Base-by-base conservation (phyloP, 345 rosid genomes). In the Eucalyptus decipiens region DNA sequence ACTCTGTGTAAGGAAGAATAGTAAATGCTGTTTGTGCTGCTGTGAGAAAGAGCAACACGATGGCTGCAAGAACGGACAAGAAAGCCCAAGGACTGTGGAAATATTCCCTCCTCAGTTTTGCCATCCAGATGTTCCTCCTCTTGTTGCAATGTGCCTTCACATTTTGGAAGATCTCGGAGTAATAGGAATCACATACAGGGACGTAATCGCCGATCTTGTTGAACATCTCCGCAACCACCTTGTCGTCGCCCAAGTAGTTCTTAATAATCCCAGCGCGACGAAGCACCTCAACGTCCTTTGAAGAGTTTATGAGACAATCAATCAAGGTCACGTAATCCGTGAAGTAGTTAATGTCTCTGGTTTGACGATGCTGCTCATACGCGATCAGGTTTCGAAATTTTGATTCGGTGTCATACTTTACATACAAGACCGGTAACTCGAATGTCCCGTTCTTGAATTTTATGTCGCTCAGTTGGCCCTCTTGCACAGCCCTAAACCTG, bases 151-250 rank as follows among this genome's bases (percentile, higher is more conserved):
- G 24, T 3, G 58, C 24, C 0, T 18, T 52, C 10, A 52, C 24
- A 18, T 52, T 52, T 52, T 0, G 2, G 58, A 52, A 52, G 24
- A 52, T 18, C 58, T 19, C 9, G 1, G 24, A 18, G 58, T 18
- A 8, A 52, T 18, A 52, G 24, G 58, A 52, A 7, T 19, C 4
- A 9, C 0, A 52, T 52, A 19, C 24, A 7, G 10, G 0, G 58
- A 52, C 5, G 5, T 30, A 3, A 9, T 62, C 69, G 1, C 69
- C 18, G 1, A 62, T 62, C 34, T 13, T 62, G 69, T 62, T 62
- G 69, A 62, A 62, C 18, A 62, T 62, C 34, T 62, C 1, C 1
- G 69, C 69, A 30, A 62, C 34, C 17, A 30, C 69, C 69, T 62
- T 4, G 69, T 62, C 17, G 7, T 62, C 34, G 3, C 18, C 69